Evolutionary conservation across 768 basidiomycete genomes (phyloP).

Genomic region (Piloderma croceum): DNA sequence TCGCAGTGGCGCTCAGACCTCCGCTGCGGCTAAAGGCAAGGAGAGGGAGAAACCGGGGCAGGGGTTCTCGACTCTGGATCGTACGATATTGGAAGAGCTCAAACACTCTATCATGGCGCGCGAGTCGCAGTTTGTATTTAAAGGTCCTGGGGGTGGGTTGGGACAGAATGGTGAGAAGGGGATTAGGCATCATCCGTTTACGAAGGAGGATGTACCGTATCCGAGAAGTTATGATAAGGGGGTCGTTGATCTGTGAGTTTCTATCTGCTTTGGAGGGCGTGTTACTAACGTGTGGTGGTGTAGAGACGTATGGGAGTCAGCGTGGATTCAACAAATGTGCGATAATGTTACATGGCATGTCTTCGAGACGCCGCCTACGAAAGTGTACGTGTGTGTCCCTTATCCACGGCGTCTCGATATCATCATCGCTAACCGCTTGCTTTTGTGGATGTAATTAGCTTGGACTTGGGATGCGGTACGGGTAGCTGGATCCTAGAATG

Average conservation of each 20-base stretch:
- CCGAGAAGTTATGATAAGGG: slow-evolving; percentile 60
- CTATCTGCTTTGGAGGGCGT: not conserved
- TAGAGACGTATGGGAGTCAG: slow-evolving; percentile 69
- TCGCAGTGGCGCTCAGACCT: too few species aligned
- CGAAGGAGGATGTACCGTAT: slow-evolving; percentile 53
- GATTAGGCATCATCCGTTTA: slow-evolving; percentile 54
- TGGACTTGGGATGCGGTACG: slow-evolving; percentile 75
- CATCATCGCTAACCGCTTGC: slow-evolving; percentile 5
- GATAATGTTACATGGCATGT: slow-evolving; percentile 61
- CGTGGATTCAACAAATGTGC: slow-evolving; percentile 47
- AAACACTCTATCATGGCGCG: slow-evolving; percentile 47
- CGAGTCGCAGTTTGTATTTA: slow-evolving; percentile 51
- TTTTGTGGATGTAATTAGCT: slow-evolving; percentile 27
- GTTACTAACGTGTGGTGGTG: slow-evolving; percentile 11
- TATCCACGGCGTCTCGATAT: too few species aligned
- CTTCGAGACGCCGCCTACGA: slow-evolving; percentile 52
- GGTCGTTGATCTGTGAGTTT: slow-evolving; percentile 61
- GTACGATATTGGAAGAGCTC: slow-evolving; percentile 54
- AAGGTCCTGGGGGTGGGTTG: slow-evolving; percentile 33
- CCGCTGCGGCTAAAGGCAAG: too few species aligned
- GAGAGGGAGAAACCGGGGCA: too few species aligned
- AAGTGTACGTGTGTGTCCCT: slow-evolving; percentile 60
- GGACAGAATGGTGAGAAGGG: slow-evolving; percentile 19
- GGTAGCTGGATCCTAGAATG: slow-evolving; percentile 69
- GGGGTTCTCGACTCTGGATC: slow-evolving; percentile 59